These are phyloP conservation scores for Hyphopichia wangnamkhiaoensis DNA, from an alignment of 1,139 yeast genomes.

Conservation along the genomic window DNA sequence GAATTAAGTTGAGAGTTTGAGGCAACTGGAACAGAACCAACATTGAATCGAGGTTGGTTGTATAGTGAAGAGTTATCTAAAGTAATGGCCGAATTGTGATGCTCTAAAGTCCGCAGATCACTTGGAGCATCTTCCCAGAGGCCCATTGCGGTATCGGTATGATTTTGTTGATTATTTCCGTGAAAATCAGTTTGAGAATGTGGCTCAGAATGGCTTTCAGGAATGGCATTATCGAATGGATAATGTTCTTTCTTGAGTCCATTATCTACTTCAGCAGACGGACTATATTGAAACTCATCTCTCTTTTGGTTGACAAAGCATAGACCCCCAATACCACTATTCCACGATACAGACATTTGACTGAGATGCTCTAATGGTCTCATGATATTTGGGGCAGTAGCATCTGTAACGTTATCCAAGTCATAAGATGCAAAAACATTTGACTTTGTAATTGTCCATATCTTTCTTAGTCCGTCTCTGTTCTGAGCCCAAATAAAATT, in stretches of 20 bases:
- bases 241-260: not conserved
- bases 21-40: constrained; percentile 26
- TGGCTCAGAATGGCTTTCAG: too few species aligned
- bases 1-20: constrained; percentile 11
- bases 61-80: constrained; percentile 5
- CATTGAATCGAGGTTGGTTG: constrained; percentile 3
- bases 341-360: constrained; percentile 58
- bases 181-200: not conserved
- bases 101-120: constrained; percentile 5
- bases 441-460: constrained; percentile 51
- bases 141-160: not conserved
- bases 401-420: constrained; percentile 32
- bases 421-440: constrained; percentile 55
- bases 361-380: constrained; percentile 56
- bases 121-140: constrained; percentile 4
- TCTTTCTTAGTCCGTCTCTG: constrained; percentile 20
- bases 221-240: too few species aligned
- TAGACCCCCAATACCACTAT: constrained; percentile 46
- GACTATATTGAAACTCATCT: constrained; percentile 35
- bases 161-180: not conserved
- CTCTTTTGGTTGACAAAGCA: constrained; percentile 55
- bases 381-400: constrained; percentile 32
- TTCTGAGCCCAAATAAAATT: constrained; percentile 47
- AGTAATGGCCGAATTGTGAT: not conserved
- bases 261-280: not conserved